Base-by-base conservation (phyloP, 2,329 filamentous ascomycete genomes). In the Clarireedia sp. region DNA sequence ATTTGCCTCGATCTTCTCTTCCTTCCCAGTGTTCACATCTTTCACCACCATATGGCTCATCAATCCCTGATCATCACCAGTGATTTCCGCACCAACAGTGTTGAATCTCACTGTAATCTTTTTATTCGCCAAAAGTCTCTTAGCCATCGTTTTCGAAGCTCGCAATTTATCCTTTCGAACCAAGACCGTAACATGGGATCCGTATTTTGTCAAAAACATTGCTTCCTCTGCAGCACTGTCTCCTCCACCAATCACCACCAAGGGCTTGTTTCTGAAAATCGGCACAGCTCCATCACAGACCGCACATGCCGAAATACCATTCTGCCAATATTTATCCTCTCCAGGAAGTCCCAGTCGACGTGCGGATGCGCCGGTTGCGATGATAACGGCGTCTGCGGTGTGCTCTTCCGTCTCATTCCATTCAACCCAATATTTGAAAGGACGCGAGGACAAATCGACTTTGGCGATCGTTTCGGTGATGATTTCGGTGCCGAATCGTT, bases 191-290 rank as follows among this genome's bases (percentile, higher is more conserved):
- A 99, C 92, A 71, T 94, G 90, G 74, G 85, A 90, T 61, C 87
- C 94, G 76, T 97, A 99, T 79, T 97, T 99, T 60, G 94, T 96
- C 65, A 99, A 76, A 77, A 96, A 99, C 66, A 96, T 86, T 55
- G 91, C 90, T 80, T 99, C 94, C 75, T 99, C 95, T 26, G 95
- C 94, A 17, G 94, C 94, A 16, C 89, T 95, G 75, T 99, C 94
- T 67, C 94, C 94, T 61, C 94, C 95, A 61, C 94, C 94, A 62
- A 99, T 96, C 49, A 99, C 94, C 41, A 92, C 89, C 54, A 99
- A 79, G 8, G 88, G 92, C 80, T 96, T 95, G 73, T 96, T 90
- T 66, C 92, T 83, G 85, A 96, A 99, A 72, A 99, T 96, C 58
- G 94, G 94, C 47, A 97, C 86, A 49, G 91, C 94, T 61, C 94